Conservation (phyloP, 441 rosid species). For the Gossypium davidsonii region DNA sequence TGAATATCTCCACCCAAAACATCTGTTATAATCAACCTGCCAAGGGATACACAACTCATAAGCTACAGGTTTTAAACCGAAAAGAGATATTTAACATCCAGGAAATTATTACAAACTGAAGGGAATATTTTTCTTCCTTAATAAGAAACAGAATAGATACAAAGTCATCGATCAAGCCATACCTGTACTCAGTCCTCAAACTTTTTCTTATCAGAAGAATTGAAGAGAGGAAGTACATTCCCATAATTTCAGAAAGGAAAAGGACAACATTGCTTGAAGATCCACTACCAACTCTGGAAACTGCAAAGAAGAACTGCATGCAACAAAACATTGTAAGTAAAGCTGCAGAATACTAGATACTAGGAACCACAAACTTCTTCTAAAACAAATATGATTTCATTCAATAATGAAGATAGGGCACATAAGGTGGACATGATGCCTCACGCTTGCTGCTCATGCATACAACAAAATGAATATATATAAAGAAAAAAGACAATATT, state of each 20-base stretch:
- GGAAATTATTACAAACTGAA: background rate
- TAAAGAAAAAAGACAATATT: background rate
- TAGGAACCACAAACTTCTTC: background rate
- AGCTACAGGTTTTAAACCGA: background rate
- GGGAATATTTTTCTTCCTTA: background rate
- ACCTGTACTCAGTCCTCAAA: conserved; percentile 94
- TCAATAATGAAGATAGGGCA: background rate
- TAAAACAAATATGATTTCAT: background rate
- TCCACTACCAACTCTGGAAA: conserved; percentile 96
- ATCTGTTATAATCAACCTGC: conserved; percentile 90
- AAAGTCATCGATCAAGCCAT: conserved; percentile 1
- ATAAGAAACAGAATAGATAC: background rate
- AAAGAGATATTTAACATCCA: background rate
- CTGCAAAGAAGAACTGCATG: conserved; percentile 96
- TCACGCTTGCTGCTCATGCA: background rate
- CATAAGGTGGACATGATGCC: background rate
- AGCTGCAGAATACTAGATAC: conserved; percentile 8
- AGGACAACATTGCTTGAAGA: conserved; percentile 98
- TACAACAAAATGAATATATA: background rate
- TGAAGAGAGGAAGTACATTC: conserved; percentile 95
- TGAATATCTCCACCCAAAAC: conserved; percentile 97
- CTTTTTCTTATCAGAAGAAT: conserved; percentile 97
- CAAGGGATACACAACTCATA: conserved; percentile 17
- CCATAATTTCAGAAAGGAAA: conserved; percentile 96
- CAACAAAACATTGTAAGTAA: conserved; percentile 27